Percentiles rank a stretch among this genome's conserved stretches.
Conservation (phyloP, 2,329 filamentous ascomycete genomes). For the Nothopassalora personata region DNA sequence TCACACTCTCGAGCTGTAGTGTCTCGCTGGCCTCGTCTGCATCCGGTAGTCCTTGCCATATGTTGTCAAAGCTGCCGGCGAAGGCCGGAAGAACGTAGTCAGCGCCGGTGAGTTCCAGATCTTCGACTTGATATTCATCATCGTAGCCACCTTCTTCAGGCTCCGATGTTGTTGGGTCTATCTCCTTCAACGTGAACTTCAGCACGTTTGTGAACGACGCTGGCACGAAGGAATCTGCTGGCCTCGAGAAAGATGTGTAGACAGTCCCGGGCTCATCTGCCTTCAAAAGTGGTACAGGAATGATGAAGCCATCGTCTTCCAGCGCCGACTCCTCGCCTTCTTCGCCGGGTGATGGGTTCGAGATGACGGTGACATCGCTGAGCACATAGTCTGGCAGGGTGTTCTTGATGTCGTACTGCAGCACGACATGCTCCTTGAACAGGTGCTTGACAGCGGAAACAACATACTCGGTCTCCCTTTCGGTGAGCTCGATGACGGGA, state of each 20-base stretch:
- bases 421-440: slow-evolving; percentile 92
- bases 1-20: slow-evolving; percentile 76
- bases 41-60: slow-evolving; percentile 74
- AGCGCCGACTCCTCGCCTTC: slow-evolving; percentile 76
- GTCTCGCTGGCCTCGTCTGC: slow-evolving; percentile 88
- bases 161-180: slow-evolving; percentile 88
- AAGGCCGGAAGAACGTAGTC: slow-evolving; percentile 94
- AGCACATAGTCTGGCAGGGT: slow-evolving; percentile 86
- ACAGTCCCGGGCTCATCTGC: slow-evolving; percentile 87
- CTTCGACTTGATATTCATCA: slow-evolving; percentile 94
- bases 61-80: slow-evolving; percentile 87
- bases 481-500: slow-evolving; percentile 77
- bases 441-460: slow-evolving; percentile 92
- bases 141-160: slow-evolving; percentile 91
- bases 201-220: slow-evolving; percentile 85
- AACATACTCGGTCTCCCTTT: slow-evolving; percentile 96
- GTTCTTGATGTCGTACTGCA: slow-evolving; percentile 98
- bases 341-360: slow-evolving; percentile 74
- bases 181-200: slow-evolving; percentile 97
- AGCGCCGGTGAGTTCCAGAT: slow-evolving; percentile 82
- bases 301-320: slow-evolving; percentile 78
- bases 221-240: slow-evolving; percentile 69
- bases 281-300: slow-evolving; percentile 74
- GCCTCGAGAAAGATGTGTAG: slow-evolving; percentile 90
- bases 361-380: slow-evolving; percentile 80